Evolutionary conservation across 2,329 filamentous ascomycete genomes (phyloP), one percentile per base, ranked within the genome.

Genomic region (Sporothrix brunneoviolacea): DNA sequence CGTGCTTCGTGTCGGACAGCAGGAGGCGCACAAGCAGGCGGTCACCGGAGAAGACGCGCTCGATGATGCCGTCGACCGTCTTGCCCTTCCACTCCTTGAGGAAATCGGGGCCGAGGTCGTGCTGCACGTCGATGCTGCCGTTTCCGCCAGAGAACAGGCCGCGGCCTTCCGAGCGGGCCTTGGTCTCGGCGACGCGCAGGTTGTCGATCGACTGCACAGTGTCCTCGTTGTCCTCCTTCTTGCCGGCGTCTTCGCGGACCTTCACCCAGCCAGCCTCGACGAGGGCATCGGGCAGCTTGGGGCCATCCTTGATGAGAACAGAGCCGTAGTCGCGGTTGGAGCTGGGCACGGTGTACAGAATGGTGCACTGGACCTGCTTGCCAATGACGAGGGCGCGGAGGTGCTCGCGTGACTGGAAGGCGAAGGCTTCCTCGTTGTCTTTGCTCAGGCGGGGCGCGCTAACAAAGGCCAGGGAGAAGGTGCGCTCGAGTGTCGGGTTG

Each of bases 381-480:
- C 91, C 91, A 51, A 97, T 86, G 36, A 85, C 77, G 46, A 91
- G 75, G 58, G 85, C 83, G 62, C 93, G 86, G 55, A 98, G 79
- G 66, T 87, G 93, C 70, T 98, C 93, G 64, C 93, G 88, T 54
- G 93, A 95, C 69, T 93, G 86, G 69, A 96, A 98, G 52, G 88
- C 90, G 64, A 86, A 94, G 33, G 86, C 83, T 78, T 96, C 91
- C 63, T 96, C 91, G 52, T 88, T 90, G 60, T 96, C 91, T 68
- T 89, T 84, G 71, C 79, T 84, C 66, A 96, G 67, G 64, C 91
- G 84, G 4, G 93, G 93, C 44, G 91, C 90, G 53, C 84, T 86
- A 59, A 97, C 90, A 70, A 90, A 97, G 61, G 93, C 93, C 57
- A 98, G 76, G 63, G 90, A 95, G 61, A 98, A 77, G 47, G 79